Evolutionary conservation across 495 filamentous ascomycete species (phyloP).

Genomic region (Barbatosphaeria neglecta): DNA sequence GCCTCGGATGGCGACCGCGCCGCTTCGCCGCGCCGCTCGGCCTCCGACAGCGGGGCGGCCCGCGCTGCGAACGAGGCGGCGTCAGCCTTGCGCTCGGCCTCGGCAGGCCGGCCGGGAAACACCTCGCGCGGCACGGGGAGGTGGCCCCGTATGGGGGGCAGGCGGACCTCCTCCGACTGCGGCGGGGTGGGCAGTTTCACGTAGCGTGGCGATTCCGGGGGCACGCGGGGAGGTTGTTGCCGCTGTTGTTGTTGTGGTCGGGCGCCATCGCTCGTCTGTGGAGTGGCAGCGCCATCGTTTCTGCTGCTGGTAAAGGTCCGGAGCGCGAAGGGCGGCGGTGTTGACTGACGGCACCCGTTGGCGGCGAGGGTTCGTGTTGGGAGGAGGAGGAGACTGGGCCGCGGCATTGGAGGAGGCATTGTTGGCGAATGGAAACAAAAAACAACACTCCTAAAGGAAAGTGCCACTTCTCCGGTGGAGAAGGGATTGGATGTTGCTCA

Average conservation of each 20-base stretch:
- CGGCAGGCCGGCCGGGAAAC: conserved; percentile 25
- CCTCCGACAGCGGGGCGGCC: conserved; percentile 14
- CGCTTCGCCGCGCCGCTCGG: conserved; percentile 8
- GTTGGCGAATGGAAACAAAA: neutral
- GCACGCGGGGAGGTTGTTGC: conserved; percentile 7
- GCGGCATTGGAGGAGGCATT: neutral
- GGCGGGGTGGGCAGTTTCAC: conserved; percentile 33
- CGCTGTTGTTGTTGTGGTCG: conserved; percentile 5
- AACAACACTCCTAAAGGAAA: no score
- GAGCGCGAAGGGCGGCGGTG: neutral
- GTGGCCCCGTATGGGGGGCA: conserved; percentile 24
- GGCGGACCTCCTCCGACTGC: conserved; percentile 24
- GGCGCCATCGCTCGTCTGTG: no score
- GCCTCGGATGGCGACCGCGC: conserved; percentile 19
- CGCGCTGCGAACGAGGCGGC: conserved; percentile 10
- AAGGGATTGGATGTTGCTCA: no score
- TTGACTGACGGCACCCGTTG: conserved; percentile 30
- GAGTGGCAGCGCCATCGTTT: no score
- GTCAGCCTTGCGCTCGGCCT: conserved; percentile 14
- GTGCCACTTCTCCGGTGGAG: neutral
- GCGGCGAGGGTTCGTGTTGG: conserved; percentile 43
- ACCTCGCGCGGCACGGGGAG: conserved; percentile 32
- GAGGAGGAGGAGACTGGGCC: conserved; percentile 57
- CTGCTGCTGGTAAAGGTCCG: conserved; percentile 3
- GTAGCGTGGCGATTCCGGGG: conserved; percentile 35